These are phyloP conservation scores for Exophiala viscosa DNA, from an alignment of 2,329 filamentous ascomycete genomes.

Conservation along the genomic window DNA sequence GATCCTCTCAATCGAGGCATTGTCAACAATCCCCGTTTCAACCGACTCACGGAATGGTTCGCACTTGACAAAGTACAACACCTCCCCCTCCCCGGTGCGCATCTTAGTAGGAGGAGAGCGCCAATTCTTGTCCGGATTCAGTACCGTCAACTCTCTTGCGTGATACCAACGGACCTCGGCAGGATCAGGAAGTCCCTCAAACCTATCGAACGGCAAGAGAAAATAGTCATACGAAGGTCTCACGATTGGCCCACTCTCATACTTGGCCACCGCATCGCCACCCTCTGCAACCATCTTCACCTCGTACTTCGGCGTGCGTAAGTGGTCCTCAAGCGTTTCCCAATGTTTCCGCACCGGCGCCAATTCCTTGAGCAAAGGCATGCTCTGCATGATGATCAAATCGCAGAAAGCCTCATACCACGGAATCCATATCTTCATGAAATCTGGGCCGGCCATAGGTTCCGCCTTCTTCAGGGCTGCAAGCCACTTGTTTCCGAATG, in stretches of 20 bases:
- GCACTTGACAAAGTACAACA: not conserved
- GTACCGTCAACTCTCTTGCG: not conserved
- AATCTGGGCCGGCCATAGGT: not conserved
- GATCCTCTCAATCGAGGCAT: not conserved
- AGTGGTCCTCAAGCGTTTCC: constrained; percentile 7
- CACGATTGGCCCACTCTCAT: not conserved
- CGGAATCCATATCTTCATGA: constrained; percentile 2
- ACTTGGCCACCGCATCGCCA: constrained; percentile 5
- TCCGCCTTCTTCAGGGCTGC: not conserved
- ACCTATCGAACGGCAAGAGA: not conserved
- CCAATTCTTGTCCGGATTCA: not conserved
- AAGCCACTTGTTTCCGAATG: constrained; percentile 3
- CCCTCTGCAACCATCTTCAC: constrained; percentile 5
- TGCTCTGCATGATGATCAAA: constrained; percentile 5
- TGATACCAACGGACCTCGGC: not conserved
- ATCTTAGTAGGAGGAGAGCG: not conserved
- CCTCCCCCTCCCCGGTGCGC: not conserved
- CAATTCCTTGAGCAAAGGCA: constrained; percentile 6
- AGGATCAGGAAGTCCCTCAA: not conserved
- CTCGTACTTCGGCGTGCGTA: constrained; percentile 9
- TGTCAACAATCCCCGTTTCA: not conserved
- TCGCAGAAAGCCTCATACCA: constrained; percentile 13
- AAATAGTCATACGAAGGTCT: constrained; percentile 9
- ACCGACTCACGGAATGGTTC: not conserved
- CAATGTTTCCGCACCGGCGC: constrained; percentile 7